Evolutionary conservation across 2,329 filamentous ascomycete species (phyloP), one percentile per base, ranked within the genome.

Genomic region (Chalaropsis ovoidea): DNA sequence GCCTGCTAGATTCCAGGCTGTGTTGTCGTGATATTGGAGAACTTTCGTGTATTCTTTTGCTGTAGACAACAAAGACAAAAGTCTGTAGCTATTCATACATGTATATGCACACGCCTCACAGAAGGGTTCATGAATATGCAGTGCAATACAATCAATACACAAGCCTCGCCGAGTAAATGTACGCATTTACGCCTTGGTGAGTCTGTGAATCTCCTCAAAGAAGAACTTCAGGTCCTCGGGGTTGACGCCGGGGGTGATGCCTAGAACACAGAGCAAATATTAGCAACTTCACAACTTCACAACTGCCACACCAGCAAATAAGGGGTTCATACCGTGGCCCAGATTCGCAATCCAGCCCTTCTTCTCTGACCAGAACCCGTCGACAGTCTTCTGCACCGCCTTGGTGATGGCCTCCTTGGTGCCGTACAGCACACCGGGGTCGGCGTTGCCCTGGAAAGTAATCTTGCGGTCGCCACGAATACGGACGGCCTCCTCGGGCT

Each of bases 271-370:
- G 15, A 35, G 31, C 31, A 41, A n/a, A 13, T 31, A 19, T 45
- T 49, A 56, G 39, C 68, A 66, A 67, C 67, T 43, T 31, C 35
- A 72, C 62, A 52, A 2, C 43, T 73, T 70, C 67, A 43, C 47
- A 63, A 61, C 43, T 49, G 15, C 68, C 65, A 22, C 68, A 58
- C 65, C 19, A 64, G 3, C n/a, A 62, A 58, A 5, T 19, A 52
- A 65, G 10, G 35, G 45, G 49, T 56, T 75, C 85, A 72, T 82
- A 89, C 94, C 94, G 74, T 99, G 94, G 8, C 94, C 94, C 68
- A 99, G 81, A 74, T 99, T 99, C 61, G 89, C 90, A 71, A 99
- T 97, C 93, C 94, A 99, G 49, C 93, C 90, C 75, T 92, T 86
- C 65, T 87, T 88, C 68, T 86, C 85, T 4, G 77, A 77, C 74